Evolutionary conservation across 2,329 filamentous ascomycete species (phyloP), one percentile per base, ranked within the genome.

Genomic region (Colletotrichum scovillei): DNA sequence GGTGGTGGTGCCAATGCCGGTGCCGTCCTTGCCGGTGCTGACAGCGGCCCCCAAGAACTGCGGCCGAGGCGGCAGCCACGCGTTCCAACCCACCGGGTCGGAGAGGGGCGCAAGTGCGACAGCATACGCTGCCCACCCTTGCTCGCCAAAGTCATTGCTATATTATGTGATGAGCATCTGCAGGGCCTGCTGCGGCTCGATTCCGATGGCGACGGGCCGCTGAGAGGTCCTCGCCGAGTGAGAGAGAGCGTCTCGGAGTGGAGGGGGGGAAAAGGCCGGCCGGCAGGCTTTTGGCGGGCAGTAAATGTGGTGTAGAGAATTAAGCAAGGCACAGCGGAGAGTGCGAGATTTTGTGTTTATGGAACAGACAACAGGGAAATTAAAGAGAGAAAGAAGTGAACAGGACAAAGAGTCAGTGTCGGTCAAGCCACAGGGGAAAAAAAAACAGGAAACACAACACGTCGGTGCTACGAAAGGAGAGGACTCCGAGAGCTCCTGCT

Each of bases 151-250:
- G 67, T 49, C 71, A 73, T 73, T 32, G 62, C 53, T 26, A 49
- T 38, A 49, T 32, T 57, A 46, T 32, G 38, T 56, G 42, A 66
- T 56, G 60, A 65, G 71, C 71, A 73, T 73, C 52, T 65, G 71
- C 71, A 73, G 71, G 71, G 70, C 70, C 70, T 70, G 67, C 70
- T 70, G 60, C 70, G 60, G 71, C 67, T 73, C 49, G 67, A 42
- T 66, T 14, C 42, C 24, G 38, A 38, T 62, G 53, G 38, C 53
- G 60, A 49, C 26, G 52, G 14, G n/a, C 19, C n/a, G 53, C 14
- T 56, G n/a, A 42, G 35, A n/a, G 24, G 58, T 55, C n/a, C 28
- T 46, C 30, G 55, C 42, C 42, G 19, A 58, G 26, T 24, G 59
- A 35, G 0, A 42, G 16, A 49, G 42, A 19, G 24, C 42, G 42